Evolutionary conservation across 2,329 filamentous ascomycete species (phyloP), one percentile per base, ranked within the genome.

Genomic region (Alternaria panax): DNA sequence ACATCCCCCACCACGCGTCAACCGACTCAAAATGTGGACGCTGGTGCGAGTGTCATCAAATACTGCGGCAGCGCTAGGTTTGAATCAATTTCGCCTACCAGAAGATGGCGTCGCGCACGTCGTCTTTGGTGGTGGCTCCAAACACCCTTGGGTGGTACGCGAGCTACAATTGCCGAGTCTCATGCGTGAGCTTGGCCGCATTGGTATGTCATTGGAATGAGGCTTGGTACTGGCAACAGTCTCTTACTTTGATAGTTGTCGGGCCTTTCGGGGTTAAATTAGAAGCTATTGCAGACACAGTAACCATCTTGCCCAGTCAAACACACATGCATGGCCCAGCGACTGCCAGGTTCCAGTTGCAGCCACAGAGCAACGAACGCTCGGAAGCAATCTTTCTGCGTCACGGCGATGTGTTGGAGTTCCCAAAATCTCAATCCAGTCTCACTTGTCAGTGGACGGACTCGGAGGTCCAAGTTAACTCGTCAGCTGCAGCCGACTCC

Each of bases 401-500:
- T 7, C 58, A 71, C 41, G 63, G 61, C 22, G 75, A 78, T 43
- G 40, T 53, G 2, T 63, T 78, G 16, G 55, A 28, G n/a, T 65
- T 68, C 7, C 27, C 67, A 3, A 56, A 27, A 5, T n/a, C 51
- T 2, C n/a, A 25, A 9, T 34, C 38, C 25, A 50, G 18, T 42
- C 24, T 78, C 6, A 63, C 28, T 7, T 69, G 71, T 38, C 47
- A 30, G 3, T 72, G 66, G 64, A 56, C 59, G 20, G 43, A 62
- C 5, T 54, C 69, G 0, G 66, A 75, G 51, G 61, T 75, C 14
- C 73, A 76, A 54, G 75, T 77, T 32, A 70, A 70, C 32, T 75
- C 74, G 1, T 75, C 75, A 6, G 68, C 67, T n/a, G 65, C 48
- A 2, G 36, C 57, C 14, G 28, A 62, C 9, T 16, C 36, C 12